These are phyloP conservation scores for Cladorrhinum sp. DNA, from an alignment of 2,329 filamentous ascomycete genomes.

Conservation along the genomic window DNA sequence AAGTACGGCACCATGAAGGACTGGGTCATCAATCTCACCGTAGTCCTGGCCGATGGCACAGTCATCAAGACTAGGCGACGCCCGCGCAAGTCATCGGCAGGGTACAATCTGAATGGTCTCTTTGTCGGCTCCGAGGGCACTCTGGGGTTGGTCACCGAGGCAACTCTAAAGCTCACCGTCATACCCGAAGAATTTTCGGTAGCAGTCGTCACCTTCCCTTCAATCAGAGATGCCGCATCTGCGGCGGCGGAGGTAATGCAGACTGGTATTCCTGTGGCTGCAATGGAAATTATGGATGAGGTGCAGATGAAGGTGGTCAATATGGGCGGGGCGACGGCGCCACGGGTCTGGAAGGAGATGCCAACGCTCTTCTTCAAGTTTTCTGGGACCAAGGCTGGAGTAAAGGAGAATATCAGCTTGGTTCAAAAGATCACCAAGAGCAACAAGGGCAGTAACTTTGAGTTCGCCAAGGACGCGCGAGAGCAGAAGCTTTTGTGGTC, in stretches of 20 bases:
- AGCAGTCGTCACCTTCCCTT: slow-evolving; percentile 75
- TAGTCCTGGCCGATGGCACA: slow-evolving; percentile 74
- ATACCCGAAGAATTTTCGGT: slow-evolving; percentile 74
- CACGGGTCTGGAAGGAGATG: slow-evolving; percentile 67
- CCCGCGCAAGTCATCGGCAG: slow-evolving; percentile 77
- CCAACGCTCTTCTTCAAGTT: slow-evolving; percentile 86
- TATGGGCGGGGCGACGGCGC: slow-evolving; percentile 65
- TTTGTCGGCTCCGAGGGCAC: slow-evolving; percentile 84
- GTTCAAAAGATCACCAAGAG: slow-evolving; percentile 65
- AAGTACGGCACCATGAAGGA: slow-evolving; percentile 85
- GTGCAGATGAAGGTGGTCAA: slow-evolving; percentile 85
- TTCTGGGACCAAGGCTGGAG: slow-evolving; percentile 72
- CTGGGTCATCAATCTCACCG: slow-evolving; percentile 79
- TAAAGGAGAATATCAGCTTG: slow-evolving; percentile 69
- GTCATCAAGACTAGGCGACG: slow-evolving; percentile 74
- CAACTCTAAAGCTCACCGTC: slow-evolving; percentile 75
- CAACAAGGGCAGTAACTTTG: slow-evolving; percentile 65
- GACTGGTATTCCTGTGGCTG: slow-evolving; percentile 67
- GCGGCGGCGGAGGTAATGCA: slow-evolving; percentile 75
- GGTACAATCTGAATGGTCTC: slow-evolving; percentile 76
- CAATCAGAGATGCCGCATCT: slow-evolving; percentile 70
- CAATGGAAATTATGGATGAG: slow-evolving; percentile 86
- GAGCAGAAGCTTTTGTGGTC: slow-evolving; percentile 78
- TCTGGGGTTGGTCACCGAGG: slow-evolving; percentile 76
- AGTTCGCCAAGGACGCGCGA: slow-evolving; percentile 68